A percentile compares a stretch with the other conserved stretches of the same genome.
phyloP scores from a whole-genome alignment of 208 protist species.

The Wallacemonas sp. region DNA sequence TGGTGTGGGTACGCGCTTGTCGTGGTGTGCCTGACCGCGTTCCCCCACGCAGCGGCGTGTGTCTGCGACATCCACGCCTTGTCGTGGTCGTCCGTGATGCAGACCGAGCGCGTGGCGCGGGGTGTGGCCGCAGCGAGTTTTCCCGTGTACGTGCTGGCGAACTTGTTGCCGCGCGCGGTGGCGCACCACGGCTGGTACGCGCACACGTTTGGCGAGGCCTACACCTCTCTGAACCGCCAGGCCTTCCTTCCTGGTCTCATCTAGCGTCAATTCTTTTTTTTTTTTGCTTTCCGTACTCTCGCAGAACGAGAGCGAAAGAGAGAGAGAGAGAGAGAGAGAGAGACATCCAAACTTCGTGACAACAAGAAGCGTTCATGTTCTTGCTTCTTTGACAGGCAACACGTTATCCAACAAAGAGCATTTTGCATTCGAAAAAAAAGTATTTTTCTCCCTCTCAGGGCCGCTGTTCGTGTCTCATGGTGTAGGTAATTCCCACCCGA shows the following conservation, averaged over 20 bases:
- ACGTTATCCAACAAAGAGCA: too few relatives aligned
- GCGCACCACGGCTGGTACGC: slow-evolving; percentile 77
- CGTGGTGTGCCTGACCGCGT: slow-evolving; percentile 37
- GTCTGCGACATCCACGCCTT: not conserved
- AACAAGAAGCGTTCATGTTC: too few relatives aligned
- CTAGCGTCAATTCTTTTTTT: slow-evolving; percentile 17
- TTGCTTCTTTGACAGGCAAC: too few relatives aligned
- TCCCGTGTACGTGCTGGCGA: slow-evolving; percentile 61
- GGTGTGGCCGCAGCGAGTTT: slow-evolving; percentile 62
- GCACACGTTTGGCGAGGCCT: slow-evolving; percentile 53
- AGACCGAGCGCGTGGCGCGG: slow-evolving; percentile 16
- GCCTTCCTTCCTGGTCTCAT: slow-evolving; percentile 47
- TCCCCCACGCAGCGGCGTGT: not conserved
- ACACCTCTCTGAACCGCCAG: slow-evolving; percentile 36
- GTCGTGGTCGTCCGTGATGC: not conserved
- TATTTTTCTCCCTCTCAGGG: too few relatives aligned
- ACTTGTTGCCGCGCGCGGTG: slow-evolving; percentile 64
- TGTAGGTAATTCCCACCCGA: too few relatives aligned
- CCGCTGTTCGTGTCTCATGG: too few relatives aligned
- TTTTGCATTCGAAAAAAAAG: too few relatives aligned
- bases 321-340: too few relatives aligned
- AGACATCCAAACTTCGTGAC: too few relatives aligned
- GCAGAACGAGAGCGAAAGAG: too few relatives aligned
- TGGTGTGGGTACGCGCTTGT: slow-evolving; percentile 65
- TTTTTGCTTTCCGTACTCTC: slow-evolving; percentile 7